phyloP scores from a whole-genome alignment of 2,329 filamentous ascomycete species.

The Sclerotinia glacialis region DNA sequence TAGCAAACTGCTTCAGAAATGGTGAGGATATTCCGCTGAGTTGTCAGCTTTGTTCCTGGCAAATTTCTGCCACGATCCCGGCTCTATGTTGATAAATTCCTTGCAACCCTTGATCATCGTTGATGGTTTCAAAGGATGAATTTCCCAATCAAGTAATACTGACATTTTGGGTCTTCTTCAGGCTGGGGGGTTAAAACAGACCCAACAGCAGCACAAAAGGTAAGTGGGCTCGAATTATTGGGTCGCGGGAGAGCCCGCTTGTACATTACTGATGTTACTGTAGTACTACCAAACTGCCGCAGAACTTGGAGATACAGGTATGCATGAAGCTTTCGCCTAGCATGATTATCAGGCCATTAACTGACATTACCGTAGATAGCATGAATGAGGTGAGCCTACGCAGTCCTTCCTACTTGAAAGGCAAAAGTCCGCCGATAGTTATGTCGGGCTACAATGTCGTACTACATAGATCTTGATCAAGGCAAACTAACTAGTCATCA shows the following conservation, averaged over 20 bases:
- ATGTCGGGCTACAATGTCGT: conserved; percentile 1
- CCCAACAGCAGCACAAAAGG: conserved; percentile 75
- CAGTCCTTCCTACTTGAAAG: background rate
- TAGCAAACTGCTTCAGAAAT: conserved; percentile 89
- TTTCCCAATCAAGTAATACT: conserved; percentile 20
- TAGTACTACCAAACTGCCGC: conserved; percentile 98
- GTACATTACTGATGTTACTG: conserved; percentile 36
- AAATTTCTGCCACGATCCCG: conserved; percentile 18
- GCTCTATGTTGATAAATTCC: background rate
- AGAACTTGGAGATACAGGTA: conserved; percentile 85
- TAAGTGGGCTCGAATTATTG: conserved; percentile 41
- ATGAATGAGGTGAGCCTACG: conserved; percentile 75
- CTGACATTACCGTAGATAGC: conserved; percentile 60
- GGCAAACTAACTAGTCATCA: conserved; percentile 16
- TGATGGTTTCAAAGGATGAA: background rate
- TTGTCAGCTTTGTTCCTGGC: conserved; percentile 17
- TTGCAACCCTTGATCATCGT: background rate
- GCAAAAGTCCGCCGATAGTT: conserved; percentile 10
- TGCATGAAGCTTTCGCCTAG: conserved; percentile 36
- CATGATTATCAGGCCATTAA: conserved; percentile 22
- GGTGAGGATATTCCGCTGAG: conserved; percentile 45
- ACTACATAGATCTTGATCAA: conserved; percentile 22
- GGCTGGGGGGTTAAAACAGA: conserved; percentile 84
- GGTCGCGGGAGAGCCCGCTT: conserved; percentile 30
- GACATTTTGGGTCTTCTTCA: conserved; percentile 15